Percentiles rank a stretch among this genome's conserved stretches.
These are phyloP conservation scores for Fusarium liriodendri DNA, from an alignment of 2,329 filamentous ascomycete species.

Conservation along the genomic window DNA sequence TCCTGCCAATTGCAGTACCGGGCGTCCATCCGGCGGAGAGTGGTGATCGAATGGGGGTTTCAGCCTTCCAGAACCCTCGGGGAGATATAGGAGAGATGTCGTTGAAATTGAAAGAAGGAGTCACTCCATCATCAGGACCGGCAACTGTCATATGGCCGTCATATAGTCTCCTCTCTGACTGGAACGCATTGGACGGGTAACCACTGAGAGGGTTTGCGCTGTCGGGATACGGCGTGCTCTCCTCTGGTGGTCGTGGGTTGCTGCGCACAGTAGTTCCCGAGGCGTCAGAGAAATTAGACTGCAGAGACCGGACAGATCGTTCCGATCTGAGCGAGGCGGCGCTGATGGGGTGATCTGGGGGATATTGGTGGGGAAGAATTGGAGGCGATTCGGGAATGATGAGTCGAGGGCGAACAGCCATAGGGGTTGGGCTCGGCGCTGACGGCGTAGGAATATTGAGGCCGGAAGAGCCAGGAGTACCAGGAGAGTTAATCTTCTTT, in stretches of 20 bases:
- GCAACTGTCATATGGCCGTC: slow-evolving; percentile 28
- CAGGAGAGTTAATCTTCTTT: no score
- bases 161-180: slow-evolving; percentile 29
- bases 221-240: slow-evolving; percentile 43
- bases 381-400: slow-evolving; percentile 25
- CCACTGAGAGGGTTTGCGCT: slow-evolving; percentile 36
- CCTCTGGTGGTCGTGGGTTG: slow-evolving; percentile 36
- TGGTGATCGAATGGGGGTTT: slow-evolving; percentile 30
- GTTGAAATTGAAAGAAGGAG: slow-evolving; percentile 16
- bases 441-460: slow-evolving; percentile 47
- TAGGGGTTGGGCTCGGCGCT: slow-evolving; percentile 49
- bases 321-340: slow-evolving; percentile 23
- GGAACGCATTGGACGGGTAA: slow-evolving; percentile 30
- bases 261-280: slow-evolving; percentile 35
- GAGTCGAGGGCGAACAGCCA: slow-evolving; percentile 45
- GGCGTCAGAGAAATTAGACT: slow-evolving; percentile 5
- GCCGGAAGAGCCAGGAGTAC: no score
- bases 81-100: neutral
- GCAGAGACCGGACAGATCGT: slow-evolving; percentile 19
- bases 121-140: neutral
- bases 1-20: slow-evolving; percentile 33
- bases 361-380: neutral
- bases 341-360: neutral
- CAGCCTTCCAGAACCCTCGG: slow-evolving; percentile 29
- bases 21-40: slow-evolving; percentile 17